Conservation (phyloP, 345 rosid species). For the Melaleuca quinquenervia region DNA sequence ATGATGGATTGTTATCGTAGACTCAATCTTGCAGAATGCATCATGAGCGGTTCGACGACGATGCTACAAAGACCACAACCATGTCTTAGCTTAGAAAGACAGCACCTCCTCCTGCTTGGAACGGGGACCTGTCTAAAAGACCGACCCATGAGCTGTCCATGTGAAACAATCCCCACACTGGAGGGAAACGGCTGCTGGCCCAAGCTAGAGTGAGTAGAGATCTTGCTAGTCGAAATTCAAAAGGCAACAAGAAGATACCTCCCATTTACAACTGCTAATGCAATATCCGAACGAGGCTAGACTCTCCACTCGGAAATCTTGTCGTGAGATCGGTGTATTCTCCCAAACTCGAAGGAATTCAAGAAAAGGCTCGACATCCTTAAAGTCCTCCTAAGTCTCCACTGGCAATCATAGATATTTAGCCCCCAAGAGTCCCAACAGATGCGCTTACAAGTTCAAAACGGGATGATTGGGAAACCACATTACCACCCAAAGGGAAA, state of each 20-base stretch:
- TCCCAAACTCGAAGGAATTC: neutral
- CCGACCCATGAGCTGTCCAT: neutral
- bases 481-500: neutral
- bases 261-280: neutral
- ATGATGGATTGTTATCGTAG: neutral
- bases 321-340: neutral
- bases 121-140: neutral
- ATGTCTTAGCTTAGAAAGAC: neutral
- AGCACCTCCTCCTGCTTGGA: neutral
- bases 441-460: neutral
- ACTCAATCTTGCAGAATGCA: neutral
- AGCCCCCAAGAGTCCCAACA: neutral
- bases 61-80: neutral
- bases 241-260: neutral
- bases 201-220: neutral
- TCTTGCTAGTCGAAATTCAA: neutral
- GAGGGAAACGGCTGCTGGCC: neutral
- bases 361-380: neutral
- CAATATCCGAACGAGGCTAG: neutral
- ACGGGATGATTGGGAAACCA: neutral
- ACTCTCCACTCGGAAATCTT: neutral
- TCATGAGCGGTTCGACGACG: neutral
- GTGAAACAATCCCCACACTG: neutral
- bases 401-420: neutral
- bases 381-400: neutral